These are phyloP conservation scores for Suillus subluteus DNA, from an alignment of 768 basidiomycete genomes.

Conservation along the genomic window DNA sequence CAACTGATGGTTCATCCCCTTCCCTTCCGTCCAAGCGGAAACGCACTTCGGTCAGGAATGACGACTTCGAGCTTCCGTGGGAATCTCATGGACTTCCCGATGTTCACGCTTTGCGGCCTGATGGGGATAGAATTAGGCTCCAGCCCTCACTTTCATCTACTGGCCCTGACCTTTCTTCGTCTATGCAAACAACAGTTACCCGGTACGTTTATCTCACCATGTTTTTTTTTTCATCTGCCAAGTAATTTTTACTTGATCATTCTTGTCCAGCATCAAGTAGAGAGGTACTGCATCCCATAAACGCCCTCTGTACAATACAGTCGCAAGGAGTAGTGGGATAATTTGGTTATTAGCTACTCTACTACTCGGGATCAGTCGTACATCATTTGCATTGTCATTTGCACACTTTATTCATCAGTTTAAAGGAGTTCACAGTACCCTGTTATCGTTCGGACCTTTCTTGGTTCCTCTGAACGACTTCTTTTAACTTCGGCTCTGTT, in stretches of 20 bases:
- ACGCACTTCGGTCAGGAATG: conserved; percentile 38
- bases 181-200: conserved; percentile 27
- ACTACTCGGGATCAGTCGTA: conserved; percentile 47
- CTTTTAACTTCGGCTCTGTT: no score
- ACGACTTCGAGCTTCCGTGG: conserved; percentile 33
- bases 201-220: conserved; percentile 22
- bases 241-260: background rate
- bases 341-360: conserved; percentile 46
- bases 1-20: conserved; percentile 54
- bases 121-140: conserved; percentile 29
- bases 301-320: conserved; percentile 36
- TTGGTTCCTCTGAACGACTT: no score
- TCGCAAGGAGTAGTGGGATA: conserved; percentile 51
- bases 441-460: no score
- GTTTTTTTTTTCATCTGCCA: background rate
- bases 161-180: conserved; percentile 34
- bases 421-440: no score
- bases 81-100: conserved; percentile 29
- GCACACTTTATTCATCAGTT: conserved; percentile 31
- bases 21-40: conserved; percentile 59
- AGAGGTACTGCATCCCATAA: conserved; percentile 32
- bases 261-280: conserved; percentile 20
- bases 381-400: conserved; percentile 18
- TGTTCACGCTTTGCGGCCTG: conserved; percentile 28
- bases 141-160: conserved; percentile 38